Percentiles rank a stretch among this genome's conserved stretches.
Conservation (phyloP, 768 basidiomycete species). For the Cubamyces sp. region DNA sequence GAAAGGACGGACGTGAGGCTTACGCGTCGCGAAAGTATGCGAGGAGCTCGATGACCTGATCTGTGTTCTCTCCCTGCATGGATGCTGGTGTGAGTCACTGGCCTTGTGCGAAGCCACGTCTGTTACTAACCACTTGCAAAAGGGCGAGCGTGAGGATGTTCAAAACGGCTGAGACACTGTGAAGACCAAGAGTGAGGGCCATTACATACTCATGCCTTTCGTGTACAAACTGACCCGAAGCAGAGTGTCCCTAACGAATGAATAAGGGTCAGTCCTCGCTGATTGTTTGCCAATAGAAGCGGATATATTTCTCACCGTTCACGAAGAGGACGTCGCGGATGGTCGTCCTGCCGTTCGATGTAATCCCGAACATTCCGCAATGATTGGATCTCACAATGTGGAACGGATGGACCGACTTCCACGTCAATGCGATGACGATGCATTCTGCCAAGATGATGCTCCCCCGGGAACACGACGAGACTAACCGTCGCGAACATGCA, state of each 20-base stretch:
- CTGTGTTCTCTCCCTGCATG: neutral
- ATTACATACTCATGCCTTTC: too few relatives aligned
- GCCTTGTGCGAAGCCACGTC: neutral
- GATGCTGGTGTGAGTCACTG: neutral
- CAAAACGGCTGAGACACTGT: neutral
- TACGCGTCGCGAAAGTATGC: conserved; percentile 10
- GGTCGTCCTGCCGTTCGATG: neutral
- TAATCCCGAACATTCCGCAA: neutral
- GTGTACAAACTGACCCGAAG: neutral
- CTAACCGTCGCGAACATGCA: neutral
- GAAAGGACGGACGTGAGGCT: neutral
- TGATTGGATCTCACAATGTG: neutral
- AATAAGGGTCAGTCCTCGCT: too few relatives aligned
- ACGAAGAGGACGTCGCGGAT: neutral
- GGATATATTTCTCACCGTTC: neutral
- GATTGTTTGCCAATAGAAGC: neutral
- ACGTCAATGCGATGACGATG: conserved; percentile 1
- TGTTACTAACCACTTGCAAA: neutral
- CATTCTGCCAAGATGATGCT: conserved; percentile 2
- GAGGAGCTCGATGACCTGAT: neutral
- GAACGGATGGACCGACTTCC: neutral
- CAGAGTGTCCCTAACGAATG: neutral
- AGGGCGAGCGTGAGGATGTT: neutral
- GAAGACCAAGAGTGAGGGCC: neutral
- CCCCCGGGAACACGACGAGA: neutral